These are phyloP conservation scores for Yarrowia galli DNA, from an alignment of 1,139 yeast species.

Conservation along the genomic window DNA sequence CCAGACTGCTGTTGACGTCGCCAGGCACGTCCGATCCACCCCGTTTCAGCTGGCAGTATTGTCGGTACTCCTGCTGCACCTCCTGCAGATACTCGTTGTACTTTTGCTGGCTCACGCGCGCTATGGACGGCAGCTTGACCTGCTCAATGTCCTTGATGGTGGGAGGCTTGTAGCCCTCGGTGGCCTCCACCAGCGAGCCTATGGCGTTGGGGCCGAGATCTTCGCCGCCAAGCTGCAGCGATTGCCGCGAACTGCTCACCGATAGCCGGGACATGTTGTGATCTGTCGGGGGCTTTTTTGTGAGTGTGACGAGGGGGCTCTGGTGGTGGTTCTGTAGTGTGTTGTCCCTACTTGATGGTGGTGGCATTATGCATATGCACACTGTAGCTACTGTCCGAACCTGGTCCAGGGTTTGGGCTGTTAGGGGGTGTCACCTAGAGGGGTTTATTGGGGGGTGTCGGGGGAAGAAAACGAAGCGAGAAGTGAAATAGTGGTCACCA, in stretches of 20 bases:
- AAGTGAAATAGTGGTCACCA: background rate
- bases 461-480: too few species aligned
- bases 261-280: slow-evolving; percentile 35
- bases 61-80: slow-evolving; percentile 33
- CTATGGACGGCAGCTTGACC: slow-evolving; percentile 68
- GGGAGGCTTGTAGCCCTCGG: slow-evolving; percentile 62
- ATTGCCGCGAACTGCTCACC: slow-evolving; percentile 35
- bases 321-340: background rate
- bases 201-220: slow-evolving; percentile 35
- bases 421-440: background rate
- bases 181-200: slow-evolving; percentile 37
- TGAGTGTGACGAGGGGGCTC: too few species aligned
- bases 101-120: slow-evolving; percentile 59
- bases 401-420: slow-evolving; percentile 25
- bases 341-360: slow-evolving; percentile 20
- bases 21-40: slow-evolving; percentile 21
- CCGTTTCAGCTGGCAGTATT: slow-evolving; percentile 26
- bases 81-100: slow-evolving; percentile 57
- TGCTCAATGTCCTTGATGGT: slow-evolving; percentile 86
- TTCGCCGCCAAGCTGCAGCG: slow-evolving; percentile 34
- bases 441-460: background rate
- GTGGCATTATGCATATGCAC: slow-evolving; percentile 27
- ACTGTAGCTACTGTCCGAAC: background rate
- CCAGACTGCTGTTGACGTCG: slow-evolving; percentile 24
- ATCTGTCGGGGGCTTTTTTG: slow-evolving; percentile 21